Conservation (phyloP, 2,329 filamentous ascomycete genomes). For the Delphinella strobiligena region DNA sequence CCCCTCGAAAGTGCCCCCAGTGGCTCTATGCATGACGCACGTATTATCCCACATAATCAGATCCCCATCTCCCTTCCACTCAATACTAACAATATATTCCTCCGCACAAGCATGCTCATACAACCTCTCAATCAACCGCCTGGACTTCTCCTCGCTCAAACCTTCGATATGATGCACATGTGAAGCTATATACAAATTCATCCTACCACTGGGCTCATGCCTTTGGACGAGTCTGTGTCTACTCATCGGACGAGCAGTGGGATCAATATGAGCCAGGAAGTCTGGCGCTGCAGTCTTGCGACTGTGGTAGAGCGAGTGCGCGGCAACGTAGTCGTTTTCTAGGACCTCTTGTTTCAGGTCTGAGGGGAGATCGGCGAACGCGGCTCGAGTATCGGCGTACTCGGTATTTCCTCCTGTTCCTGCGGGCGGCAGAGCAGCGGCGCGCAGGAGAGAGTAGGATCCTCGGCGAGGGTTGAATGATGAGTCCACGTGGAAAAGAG, state of each 20-base stretch:
- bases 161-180: constrained; percentile 39
- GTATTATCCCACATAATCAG: constrained; percentile 50
- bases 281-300: constrained; percentile 40
- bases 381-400: constrained; percentile 42
- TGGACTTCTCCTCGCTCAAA: constrained; percentile 23
- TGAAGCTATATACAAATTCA: constrained; percentile 42
- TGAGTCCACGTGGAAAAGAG: constrained; percentile 43
- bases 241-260: constrained; percentile 23
- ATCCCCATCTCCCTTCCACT: constrained; percentile 39
- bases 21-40: constrained; percentile 42
- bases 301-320: constrained; percentile 41
- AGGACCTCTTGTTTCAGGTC: constrained; percentile 24
- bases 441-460: constrained; percentile 39
- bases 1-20: constrained; percentile 35
- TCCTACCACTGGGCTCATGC: constrained; percentile 40
- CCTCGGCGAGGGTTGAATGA: constrained; percentile 44
- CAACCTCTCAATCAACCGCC: constrained; percentile 27
- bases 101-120: constrained; percentile 36
- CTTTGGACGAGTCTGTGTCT: constrained; percentile 39
- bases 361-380: constrained; percentile 34
- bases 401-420: constrained; percentile 39
- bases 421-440: constrained; percentile 36
- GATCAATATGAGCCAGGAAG: constrained; percentile 35
- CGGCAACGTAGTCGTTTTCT: constrained; percentile 32
- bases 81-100: constrained; percentile 34